Base-by-base conservation (phyloP, 2,329 filamentous ascomycete species). In the Fonsecaea pedrosoi region DNA sequence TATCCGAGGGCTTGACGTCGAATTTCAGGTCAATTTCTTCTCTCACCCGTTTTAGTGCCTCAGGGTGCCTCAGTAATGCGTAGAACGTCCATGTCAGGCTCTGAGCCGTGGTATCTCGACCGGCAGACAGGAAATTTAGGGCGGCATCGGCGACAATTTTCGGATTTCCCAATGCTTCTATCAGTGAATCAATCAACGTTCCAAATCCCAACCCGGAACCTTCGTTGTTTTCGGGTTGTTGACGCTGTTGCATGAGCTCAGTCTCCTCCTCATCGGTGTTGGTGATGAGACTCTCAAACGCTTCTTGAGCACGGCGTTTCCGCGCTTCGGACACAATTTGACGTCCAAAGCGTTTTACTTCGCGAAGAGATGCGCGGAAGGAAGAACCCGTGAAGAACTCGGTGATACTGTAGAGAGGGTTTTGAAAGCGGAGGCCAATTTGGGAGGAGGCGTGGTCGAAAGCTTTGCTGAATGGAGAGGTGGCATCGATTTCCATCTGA, bases 1-100 rank as follows among this genome's bases (percentile, higher is more conserved):
- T n/a, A 32, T 34, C 30, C 9, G 18, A 42, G 35, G 40, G 63
- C 53, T 40, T 42, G 9, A 48, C 8, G 40, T 54, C 34, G 37
- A 70, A 70, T n/a, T 21, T 72, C 62, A 34, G 65, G 62, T 54
- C 69, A 34, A 72, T 66, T 37, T 73, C 72, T n/a, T 62, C 40
- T 21, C 62, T 45, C 5, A 73, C 18, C 4, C 45, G 60, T 15
- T 42, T 21, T 6, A 73, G 42, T 1, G 54, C 79, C 2, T 73
- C 69, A 0, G 81, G 82, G 67, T 88, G 78, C 40, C 81, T 80
- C 77, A 88, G 84, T 12, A 90, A 78, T 1, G 87, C 79, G 74
- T 89, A 88, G 48, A 89, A 82, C 0, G 84, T 83, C 88, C 88
- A 90, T 0, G 87, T 89, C 10, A 90, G 76, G 1, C 85, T 85